Percentiles rank a stretch among this genome's conserved stretches.
Evolutionary conservation across 2,329 filamentous ascomycete genomes (phyloP).

Genomic region (Parascedosporium putredinis): DNA sequence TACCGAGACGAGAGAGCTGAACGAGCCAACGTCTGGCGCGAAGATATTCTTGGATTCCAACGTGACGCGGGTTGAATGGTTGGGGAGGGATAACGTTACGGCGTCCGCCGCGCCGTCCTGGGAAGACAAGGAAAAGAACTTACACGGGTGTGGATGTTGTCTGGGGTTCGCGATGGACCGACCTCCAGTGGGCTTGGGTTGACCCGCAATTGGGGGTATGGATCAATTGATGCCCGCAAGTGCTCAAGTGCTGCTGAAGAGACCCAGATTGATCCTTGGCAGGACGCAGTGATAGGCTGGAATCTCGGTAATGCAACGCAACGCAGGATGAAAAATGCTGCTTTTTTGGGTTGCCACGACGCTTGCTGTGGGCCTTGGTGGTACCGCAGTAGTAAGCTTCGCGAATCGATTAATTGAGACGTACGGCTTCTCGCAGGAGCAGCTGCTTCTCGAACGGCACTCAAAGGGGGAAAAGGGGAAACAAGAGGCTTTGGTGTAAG

Average conservation of each 20-base stretch:
- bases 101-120: no score
- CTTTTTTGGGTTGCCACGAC: conserved; percentile 1
- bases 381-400: background rate
- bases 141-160: no score
- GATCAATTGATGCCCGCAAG: background rate
- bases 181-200: no score
- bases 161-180: background rate
- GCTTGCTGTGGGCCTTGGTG: background rate
- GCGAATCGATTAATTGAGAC: background rate
- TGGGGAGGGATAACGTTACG: background rate
- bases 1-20: background rate
- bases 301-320: conserved; percentile 5
- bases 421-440: no score
- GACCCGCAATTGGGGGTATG: no score
- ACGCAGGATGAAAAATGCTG: conserved; percentile 5
- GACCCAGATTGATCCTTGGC: conserved; percentile 2
- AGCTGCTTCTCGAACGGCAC: no score
- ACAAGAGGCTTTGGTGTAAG: no score
- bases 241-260: background rate
- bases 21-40: background rate
- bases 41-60: background rate
- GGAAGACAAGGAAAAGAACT: no score
- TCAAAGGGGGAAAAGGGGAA: no score
- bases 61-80: background rate
- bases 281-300: conserved; percentile 2